phyloP scores from a whole-genome alignment of 805 yeast genomes.

The Candida fluviatilis region DNA sequence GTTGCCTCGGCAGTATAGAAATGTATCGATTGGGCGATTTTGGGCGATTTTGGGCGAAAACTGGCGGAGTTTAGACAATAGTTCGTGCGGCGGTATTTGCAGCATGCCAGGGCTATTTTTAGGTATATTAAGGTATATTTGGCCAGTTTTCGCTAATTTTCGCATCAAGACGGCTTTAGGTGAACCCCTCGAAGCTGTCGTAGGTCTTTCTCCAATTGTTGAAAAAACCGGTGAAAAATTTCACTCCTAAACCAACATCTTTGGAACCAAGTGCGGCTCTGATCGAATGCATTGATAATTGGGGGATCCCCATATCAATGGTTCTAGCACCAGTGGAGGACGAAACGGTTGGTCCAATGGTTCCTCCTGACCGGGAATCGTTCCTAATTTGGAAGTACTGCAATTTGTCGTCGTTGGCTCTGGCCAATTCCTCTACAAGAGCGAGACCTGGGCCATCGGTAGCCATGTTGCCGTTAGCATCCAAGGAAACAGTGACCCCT shows the following conservation, averaged over 20 bases:
- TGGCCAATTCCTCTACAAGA: slow-evolving; percentile 65
- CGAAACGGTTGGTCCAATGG: slow-evolving; percentile 74
- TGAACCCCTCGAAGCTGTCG: slow-evolving; percentile 47
- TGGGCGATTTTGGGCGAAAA: too few species aligned
- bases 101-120: too few species aligned
- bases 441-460: slow-evolving; percentile 75
- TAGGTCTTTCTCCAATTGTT: slow-evolving; percentile 60
- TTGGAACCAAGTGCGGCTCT: slow-evolving; percentile 76
- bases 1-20: too few species aligned
- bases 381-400: slow-evolving; percentile 87
- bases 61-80: too few species aligned
- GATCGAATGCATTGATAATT: slow-evolving; percentile 81
- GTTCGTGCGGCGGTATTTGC: too few species aligned
- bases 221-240: slow-evolving; percentile 69
- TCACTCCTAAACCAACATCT: slow-evolving; percentile 71
- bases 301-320: slow-evolving; percentile 79
- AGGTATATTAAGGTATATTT: too few species aligned
- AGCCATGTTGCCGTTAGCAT: slow-evolving; percentile 80
- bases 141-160: too few species aligned
- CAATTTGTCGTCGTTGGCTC: slow-evolving; percentile 55
- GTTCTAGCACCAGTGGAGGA: slow-evolving; percentile 69
- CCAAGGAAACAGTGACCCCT: slow-evolving; percentile 68
- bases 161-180: slow-evolving; percentile 20
- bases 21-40: too few species aligned
- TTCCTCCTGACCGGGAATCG: slow-evolving; percentile 82